Evolutionary conservation across 2,329 filamentous ascomycete genomes (phyloP), one percentile per base, ranked within the genome.

Genomic region (Fusarium praegraminearum): DNA sequence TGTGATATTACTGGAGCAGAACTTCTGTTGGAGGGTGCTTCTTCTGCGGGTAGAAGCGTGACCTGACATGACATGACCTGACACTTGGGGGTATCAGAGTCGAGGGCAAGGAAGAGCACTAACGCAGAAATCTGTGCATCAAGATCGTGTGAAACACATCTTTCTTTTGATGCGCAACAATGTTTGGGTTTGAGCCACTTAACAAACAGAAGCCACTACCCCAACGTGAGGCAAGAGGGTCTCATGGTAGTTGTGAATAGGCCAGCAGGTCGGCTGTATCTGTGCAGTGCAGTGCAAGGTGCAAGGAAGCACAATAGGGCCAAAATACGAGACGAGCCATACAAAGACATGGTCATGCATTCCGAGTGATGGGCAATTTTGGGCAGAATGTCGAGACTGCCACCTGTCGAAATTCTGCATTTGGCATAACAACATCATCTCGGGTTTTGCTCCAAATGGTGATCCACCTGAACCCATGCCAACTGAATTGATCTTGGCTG

Each of bases 41-140:
- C 56, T 73, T 43, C 58, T 57, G 60, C 60, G 44, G 56, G 56
- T 59, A 56, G 46, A 63, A 73, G 72, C 71, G 71, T 75, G 73
- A 75, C 73, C 73, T 75, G 73, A 72, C 67, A 75, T 75, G 73
- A 74, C 71, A 69, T 75, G 73, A 71, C 71, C 66, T 73, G 71
- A 72, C 59, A 70, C 54, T 67, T 75, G 63, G 63, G 59, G 72
- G 60, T 46, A 58, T 63, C 43, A 36, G 38, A 58, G 50, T 55
- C 30, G 46, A 30, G 63, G 35, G 45, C 41, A 51, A 46, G 57
- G 51, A 55, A 47, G 16, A 50, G 33, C 38, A 64, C 36, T 28
- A 60, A 36, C 53, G 55, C 28, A 51, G 30, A 49, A 43, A 40
- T 35, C 32, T 41, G 36, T 52, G 54, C 49, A 46, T 66, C 44